Base-by-base conservation (phyloP, 805 yeast genomes). In the Metschnikowia aberdeeniae region DNA sequence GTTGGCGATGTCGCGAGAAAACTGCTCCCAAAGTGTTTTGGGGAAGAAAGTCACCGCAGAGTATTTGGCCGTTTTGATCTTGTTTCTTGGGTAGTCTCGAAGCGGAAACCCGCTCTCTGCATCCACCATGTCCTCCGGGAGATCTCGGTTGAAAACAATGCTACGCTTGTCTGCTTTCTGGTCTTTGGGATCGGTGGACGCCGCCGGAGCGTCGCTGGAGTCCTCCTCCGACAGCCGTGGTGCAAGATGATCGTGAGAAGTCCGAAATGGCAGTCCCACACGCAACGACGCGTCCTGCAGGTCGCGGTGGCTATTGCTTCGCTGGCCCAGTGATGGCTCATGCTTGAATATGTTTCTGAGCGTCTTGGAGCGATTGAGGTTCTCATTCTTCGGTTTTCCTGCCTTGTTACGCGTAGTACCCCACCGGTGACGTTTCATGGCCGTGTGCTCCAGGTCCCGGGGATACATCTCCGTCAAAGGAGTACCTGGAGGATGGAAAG, bases 381-480 rank as follows among this genome's bases (percentile, higher is more conserved):
- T 63, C 45, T 68, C 72, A 42, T 59, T 59, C 36, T 59, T 53
- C 19, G 93, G 90, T 38, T 75, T 73, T 7, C 95, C 95, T 50
- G 80, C 76, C 47, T 80, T 79, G 57, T 81, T 78, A 54, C 96
- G 76, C 53, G 85, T 88, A 3, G 97, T 90, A 47, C 97, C 97
- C 96, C 95, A 88, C 66, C 96, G 75, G 54, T 83, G 78, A 57
- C 95, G 76, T 53, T 84, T 81, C 80, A 86, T 84, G n/a, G 75
- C 68, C 0, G 85, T 72, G 12, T 40, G 44, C 36, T 53, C 54
- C 34, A 34, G 36, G 19, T 49, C 54, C 5, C 35, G 44, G 6
- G 51, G 47, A 17, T 43, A 45, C 45, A 40, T 49, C 39, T 45
- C 43, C 19, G 47, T 44, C 19, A 47, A 19, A 20, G 55, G 57